Conservation (phyloP, 495 filamentous ascomycete species). For the Glonium stellatum region DNA sequence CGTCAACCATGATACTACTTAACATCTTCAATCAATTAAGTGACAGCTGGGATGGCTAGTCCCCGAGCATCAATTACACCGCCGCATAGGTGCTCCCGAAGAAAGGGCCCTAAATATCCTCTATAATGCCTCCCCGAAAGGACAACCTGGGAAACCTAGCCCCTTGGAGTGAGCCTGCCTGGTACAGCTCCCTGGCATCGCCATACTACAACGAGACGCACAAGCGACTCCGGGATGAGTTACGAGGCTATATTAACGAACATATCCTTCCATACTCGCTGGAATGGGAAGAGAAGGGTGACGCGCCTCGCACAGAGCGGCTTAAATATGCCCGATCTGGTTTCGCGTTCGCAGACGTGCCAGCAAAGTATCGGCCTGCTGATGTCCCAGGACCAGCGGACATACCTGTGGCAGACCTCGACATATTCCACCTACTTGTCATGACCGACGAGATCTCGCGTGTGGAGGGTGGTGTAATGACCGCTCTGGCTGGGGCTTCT, state of each 20-base stretch:
- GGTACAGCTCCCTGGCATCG: constrained; percentile 33
- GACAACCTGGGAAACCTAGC: constrained; percentile 32
- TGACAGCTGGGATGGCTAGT: not conserved
- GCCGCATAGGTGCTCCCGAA: not conserved
- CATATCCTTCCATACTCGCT: constrained; percentile 33
- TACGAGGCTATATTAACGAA: constrained; percentile 32
- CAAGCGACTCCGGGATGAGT: constrained; percentile 24
- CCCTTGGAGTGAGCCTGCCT: constrained; percentile 37
- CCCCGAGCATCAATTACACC: not conserved
- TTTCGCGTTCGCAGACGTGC: constrained; percentile 35
- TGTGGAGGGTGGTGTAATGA: constrained; percentile 34
- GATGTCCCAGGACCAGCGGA: constrained; percentile 32
- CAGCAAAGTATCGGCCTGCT: constrained; percentile 29
- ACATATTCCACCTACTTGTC: constrained; percentile 35
- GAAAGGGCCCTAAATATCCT: too few relatives aligned
- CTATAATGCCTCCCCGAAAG: constrained; percentile 15
- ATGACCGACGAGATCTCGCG: constrained; percentile 33
- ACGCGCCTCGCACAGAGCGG: constrained; percentile 29
- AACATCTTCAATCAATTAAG: not conserved
- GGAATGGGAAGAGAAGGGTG: constrained; percentile 37
- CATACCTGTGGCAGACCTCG: constrained; percentile 33
- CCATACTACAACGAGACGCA: constrained; percentile 38
- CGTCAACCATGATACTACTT: not conserved
- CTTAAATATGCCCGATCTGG: constrained; percentile 31
- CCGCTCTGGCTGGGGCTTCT: constrained; percentile 22